Conservation (phyloP, 306 rosid species). For the Phaseolus lunatus region DNA sequence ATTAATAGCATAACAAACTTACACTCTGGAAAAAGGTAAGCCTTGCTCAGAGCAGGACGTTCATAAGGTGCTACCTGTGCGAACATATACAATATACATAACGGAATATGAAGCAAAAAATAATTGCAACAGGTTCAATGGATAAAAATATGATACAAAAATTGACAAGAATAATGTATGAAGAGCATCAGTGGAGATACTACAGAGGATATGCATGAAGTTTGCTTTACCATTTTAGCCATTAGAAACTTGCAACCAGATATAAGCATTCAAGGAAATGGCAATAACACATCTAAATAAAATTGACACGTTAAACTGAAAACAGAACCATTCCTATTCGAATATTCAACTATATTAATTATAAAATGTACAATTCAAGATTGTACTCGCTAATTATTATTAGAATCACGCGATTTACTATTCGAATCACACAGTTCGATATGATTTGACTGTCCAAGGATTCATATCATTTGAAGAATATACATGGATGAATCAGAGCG, state of each 20-base stretch:
- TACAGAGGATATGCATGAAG: conserved; percentile 1
- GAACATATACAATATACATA: conserved; percentile 8
- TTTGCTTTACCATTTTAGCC: background rate
- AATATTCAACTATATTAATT: background rate
- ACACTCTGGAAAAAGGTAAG: conserved; percentile 94
- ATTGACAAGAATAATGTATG: conserved; percentile 6
- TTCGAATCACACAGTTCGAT: background rate
- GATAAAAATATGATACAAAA: background rate
- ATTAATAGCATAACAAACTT: conserved; percentile 49
- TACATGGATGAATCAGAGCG: background rate
- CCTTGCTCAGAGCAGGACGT: conserved; percentile 99
- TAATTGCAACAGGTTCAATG: conserved; percentile 16
- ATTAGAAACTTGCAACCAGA: background rate
- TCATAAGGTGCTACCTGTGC: conserved; percentile 96
- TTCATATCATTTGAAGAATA: background rate
- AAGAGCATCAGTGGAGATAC: background rate
- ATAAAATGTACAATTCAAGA: background rate
- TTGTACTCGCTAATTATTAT: background rate
- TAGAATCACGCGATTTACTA: background rate
- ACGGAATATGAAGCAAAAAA: conserved; percentile 27
- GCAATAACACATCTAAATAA: background rate
- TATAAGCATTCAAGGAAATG: background rate
- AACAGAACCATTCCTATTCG: background rate
- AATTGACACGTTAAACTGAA: background rate
- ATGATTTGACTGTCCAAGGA: background rate